Percentiles rank a stretch among this genome's conserved stretches.
These are phyloP conservation scores for Viola odorata DNA, from an alignment of 345 rosid genomes.

Conservation along the genomic window DNA sequence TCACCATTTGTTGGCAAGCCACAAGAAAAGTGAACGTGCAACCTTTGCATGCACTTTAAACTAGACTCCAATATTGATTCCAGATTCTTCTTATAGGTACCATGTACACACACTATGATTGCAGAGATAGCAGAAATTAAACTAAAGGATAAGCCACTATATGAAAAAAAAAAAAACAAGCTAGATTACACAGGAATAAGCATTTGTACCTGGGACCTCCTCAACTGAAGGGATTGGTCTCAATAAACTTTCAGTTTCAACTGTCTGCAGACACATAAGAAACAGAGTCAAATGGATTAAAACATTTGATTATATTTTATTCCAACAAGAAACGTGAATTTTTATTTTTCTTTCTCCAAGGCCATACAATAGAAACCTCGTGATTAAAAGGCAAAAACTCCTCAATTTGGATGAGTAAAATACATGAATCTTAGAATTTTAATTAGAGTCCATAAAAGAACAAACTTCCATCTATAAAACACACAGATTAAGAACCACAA, in stretches of 20 bases:
- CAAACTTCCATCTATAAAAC: neutral
- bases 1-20: slow-evolving; percentile 80
- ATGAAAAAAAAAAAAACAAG: neutral
- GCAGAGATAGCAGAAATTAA: neutral
- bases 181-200: neutral
- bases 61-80: slow-evolving; percentile 72
- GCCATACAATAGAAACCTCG: neutral
- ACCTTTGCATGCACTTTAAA: slow-evolving; percentile 72
- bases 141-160: neutral
- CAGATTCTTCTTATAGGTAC: slow-evolving; percentile 68
- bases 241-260: slow-evolving; percentile 71
- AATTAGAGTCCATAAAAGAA: neutral
- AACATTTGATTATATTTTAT: neutral
- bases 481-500: neutral
- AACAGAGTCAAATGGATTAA: slow-evolving; percentile 5
- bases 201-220: slow-evolving; percentile 56
- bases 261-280: slow-evolving; percentile 37
- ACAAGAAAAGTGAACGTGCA: slow-evolving; percentile 82
- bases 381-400: neutral
- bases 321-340: neutral
- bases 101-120: slow-evolving; percentile 78
- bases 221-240: slow-evolving; percentile 65
- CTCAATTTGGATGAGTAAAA: neutral
- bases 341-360: neutral
- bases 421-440: neutral